A percentile compares a stretch with the other conserved stretches of the same genome.
Conservation (phyloP, 2,329 filamentous ascomycete genomes). For the Arthrobotrys sinensis region DNA sequence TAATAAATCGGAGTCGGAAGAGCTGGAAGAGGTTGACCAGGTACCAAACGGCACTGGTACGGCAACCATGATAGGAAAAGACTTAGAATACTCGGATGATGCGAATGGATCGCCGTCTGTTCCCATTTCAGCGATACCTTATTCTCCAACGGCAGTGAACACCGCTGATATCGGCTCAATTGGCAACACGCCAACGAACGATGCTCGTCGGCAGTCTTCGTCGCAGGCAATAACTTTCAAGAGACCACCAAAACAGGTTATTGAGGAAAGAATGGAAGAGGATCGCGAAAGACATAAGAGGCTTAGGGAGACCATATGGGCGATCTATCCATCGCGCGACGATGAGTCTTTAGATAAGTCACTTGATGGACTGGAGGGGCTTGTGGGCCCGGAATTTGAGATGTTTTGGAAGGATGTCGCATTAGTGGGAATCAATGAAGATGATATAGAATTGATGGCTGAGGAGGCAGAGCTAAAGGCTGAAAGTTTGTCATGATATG, state of each 20-base stretch:
- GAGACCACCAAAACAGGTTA: conserved; percentile 72
- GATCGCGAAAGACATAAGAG: conserved; percentile 95
- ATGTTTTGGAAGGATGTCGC: conserved; percentile 82
- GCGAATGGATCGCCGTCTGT: conserved; percentile 55
- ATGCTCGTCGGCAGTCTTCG: conserved; percentile 50
- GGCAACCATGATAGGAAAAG: conserved; percentile 51
- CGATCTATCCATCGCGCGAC: conserved; percentile 77
- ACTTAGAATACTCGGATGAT: conserved; percentile 47
- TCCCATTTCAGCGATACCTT: conserved; percentile 62
- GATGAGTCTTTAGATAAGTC: conserved; percentile 66
- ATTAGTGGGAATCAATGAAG: conserved; percentile 86
- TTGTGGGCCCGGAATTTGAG: conserved; percentile 73
- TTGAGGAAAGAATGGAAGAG: conserved; percentile 97
- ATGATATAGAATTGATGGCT: conserved; percentile 82
- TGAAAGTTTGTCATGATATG: conserved; percentile 48
- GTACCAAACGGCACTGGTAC: conserved; percentile 53
- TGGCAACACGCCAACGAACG: conserved; percentile 43
- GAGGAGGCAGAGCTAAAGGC: conserved; percentile 74
- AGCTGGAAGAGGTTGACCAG: conserved; percentile 61
- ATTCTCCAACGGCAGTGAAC: conserved; percentile 61
- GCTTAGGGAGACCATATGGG: conserved; percentile 92
- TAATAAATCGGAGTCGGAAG: conserved; percentile 61
- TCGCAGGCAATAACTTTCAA: conserved; percentile 54
- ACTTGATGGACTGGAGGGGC: conserved; percentile 44
- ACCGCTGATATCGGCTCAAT: conserved; percentile 62